Evolutionary conservation across 2,329 filamentous ascomycete species (phyloP).

Genomic region (Fusarium buharicum): DNA sequence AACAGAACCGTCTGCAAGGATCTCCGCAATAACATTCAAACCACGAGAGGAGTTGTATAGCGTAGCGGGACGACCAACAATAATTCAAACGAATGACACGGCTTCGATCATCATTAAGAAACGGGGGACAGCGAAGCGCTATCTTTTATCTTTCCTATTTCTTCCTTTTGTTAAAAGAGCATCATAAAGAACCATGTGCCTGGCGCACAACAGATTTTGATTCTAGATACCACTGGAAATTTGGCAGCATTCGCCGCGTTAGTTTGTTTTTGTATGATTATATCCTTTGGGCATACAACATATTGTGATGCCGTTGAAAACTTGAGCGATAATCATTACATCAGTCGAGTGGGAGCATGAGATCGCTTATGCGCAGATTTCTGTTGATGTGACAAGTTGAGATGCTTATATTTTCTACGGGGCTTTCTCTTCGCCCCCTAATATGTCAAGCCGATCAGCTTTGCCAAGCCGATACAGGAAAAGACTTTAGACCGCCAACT

Average conservation of each 20-base stretch:
- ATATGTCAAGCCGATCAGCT: neutral
- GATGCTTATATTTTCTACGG: slow-evolving; percentile 2
- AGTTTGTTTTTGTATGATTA: slow-evolving; percentile 24
- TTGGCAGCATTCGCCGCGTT: slow-evolving; percentile 20
- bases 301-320: slow-evolving; percentile 3
- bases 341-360: neutral
- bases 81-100: slow-evolving; percentile 15
- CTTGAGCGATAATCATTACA: neutral
- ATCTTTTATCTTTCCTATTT: slow-evolving; percentile 7
- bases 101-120: slow-evolving; percentile 16
- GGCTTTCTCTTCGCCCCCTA: neutral
- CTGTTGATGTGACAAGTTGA: neutral
- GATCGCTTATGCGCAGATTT: neutral
- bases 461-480: neutral
- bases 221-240: slow-evolving; percentile 40
- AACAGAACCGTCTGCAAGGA: slow-evolving; percentile 23
- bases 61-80: neutral
- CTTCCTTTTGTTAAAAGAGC: slow-evolving; percentile 16
- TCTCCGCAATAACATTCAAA: slow-evolving; percentile 12
- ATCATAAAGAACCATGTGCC: slow-evolving; percentile 35
- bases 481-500: slow-evolving; percentile 3
- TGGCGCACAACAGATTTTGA: slow-evolving; percentile 34
- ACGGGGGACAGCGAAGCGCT: slow-evolving; percentile 12
- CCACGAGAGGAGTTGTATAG: neutral
- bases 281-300: slow-evolving; percentile 15